Conservation (phyloP, 352 stramenopile genomes). For the Pythium grandisporangium region DNA sequence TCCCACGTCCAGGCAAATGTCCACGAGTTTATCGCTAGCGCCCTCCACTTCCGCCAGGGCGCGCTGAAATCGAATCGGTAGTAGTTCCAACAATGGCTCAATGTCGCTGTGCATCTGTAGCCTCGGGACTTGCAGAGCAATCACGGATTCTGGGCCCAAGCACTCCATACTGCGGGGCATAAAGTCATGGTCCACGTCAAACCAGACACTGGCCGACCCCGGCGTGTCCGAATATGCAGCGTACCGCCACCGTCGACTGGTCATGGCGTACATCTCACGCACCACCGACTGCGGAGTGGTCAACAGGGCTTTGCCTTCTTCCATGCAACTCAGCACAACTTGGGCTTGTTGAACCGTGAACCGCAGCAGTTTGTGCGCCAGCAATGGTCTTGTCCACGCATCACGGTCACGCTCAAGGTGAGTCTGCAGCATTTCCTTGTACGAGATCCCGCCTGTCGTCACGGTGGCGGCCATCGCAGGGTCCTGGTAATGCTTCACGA, state of each 20-base stretch:
- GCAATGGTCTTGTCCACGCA: neutral
- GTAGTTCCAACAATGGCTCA: conserved; percentile 18
- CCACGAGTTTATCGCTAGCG: conserved; percentile 16
- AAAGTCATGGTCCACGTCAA: conserved; percentile 14
- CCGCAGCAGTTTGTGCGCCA: neutral
- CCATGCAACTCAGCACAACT: neutral
- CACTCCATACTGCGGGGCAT: conserved; percentile 19
- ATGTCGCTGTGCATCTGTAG: conserved; percentile 24
- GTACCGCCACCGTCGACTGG: conserved; percentile 15
- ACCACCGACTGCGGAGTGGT: neutral
- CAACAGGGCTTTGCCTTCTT: neutral
- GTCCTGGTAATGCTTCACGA: conserved; percentile 1
- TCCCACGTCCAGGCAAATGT: conserved; percentile 28
- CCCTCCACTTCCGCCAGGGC: conserved; percentile 13
- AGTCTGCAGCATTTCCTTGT: conserved; percentile 6
- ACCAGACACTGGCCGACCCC: conserved; percentile 17
- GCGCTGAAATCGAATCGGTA: conserved; percentile 14
- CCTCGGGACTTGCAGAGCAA: neutral
- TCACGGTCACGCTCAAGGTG: neutral
- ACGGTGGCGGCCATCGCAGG: no score
- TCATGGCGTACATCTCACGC: conserved; percentile 8
- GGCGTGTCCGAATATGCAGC: conserved; percentile 5
- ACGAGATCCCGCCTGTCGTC: conserved; percentile 2
- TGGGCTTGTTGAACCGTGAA: neutral
- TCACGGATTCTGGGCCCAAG: conserved; percentile 1